These are phyloP conservation scores for Heliocybe sulcata DNA, from an alignment of 1,284 basidiomycete genomes.

Conservation along the genomic window DNA sequence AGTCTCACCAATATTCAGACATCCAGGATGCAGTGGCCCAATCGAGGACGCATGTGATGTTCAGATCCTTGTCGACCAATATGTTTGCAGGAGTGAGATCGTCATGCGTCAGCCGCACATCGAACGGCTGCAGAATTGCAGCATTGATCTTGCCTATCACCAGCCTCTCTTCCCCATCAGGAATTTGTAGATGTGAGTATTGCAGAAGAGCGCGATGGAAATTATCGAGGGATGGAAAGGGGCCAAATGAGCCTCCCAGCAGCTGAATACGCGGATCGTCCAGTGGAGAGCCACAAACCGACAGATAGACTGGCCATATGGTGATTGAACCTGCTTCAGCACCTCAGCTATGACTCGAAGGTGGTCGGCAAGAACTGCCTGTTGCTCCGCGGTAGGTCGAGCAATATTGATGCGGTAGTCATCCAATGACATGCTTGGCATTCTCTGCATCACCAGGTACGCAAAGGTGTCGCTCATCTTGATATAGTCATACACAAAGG, in stretches of 20 bases:
- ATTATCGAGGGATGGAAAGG: neutral
- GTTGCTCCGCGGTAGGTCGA: neutral
- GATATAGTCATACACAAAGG: neutral
- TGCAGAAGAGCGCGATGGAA: neutral
- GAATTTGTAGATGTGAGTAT: neutral
- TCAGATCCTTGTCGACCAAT: conserved; percentile 15
- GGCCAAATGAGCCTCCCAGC: neutral
- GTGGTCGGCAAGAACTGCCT: neutral
- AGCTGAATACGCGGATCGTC: neutral
- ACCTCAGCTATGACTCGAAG: neutral
- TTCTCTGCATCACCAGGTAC: neutral
- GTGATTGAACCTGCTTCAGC: neutral
- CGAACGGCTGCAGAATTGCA: neutral
- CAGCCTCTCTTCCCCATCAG: neutral
- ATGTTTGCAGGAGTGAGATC: conserved; percentile 20
- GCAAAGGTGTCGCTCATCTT: neutral
- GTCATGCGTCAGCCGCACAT: conserved; percentile 15
- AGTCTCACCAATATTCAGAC: conserved; percentile 22
- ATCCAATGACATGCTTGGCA: neutral
- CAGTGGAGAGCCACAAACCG: neutral
- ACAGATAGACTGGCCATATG: neutral
- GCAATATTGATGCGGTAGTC: neutral
- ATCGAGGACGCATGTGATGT: conserved; percentile 17
- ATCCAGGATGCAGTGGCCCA: conserved; percentile 22
- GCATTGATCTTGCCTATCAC: neutral